Percentiles rank a stretch among this genome's conserved stretches.
These are phyloP conservation scores for Xylaria cubensis DNA, from an alignment of 495 filamentous ascomycete species.

Conservation along the genomic window DNA sequence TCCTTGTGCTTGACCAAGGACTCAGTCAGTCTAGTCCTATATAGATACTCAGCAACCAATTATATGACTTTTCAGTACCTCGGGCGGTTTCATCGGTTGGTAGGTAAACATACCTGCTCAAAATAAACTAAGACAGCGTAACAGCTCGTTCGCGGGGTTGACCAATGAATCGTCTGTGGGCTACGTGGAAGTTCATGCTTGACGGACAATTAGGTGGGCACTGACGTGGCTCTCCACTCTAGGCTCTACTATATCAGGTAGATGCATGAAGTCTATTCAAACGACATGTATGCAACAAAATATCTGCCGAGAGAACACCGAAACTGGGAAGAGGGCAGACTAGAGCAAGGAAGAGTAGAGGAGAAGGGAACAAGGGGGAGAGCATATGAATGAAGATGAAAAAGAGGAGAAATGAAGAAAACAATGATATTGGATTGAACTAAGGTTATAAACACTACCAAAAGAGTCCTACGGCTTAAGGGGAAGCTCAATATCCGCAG, in stretches of 20 bases:
- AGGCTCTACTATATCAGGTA: background rate
- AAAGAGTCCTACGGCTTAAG: background rate
- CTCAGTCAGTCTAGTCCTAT: background rate
- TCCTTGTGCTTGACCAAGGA: background rate
- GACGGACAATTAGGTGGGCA: background rate
- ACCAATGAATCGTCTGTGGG: background rate
- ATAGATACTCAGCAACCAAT: background rate
- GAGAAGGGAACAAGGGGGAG: background rate
- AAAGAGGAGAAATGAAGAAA: background rate
- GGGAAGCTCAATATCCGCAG: background rate
- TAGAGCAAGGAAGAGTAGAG: background rate
- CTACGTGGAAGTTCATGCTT: constrained; percentile 9
- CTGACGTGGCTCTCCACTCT: background rate
- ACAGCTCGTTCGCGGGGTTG: background rate
- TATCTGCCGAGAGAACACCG: background rate
- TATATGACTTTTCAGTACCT: background rate
- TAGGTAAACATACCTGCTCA: background rate
- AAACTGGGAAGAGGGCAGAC: background rate
- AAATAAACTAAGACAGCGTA: background rate
- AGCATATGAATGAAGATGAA: too few relatives aligned
- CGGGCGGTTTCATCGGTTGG: background rate
- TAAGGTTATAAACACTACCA: background rate
- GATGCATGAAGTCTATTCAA: background rate
- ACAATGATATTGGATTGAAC: background rate
- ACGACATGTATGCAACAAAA: background rate